phyloP scores from a whole-genome alignment of 2,329 filamentous ascomycete species.

The Emydomyces testavorans region DNA sequence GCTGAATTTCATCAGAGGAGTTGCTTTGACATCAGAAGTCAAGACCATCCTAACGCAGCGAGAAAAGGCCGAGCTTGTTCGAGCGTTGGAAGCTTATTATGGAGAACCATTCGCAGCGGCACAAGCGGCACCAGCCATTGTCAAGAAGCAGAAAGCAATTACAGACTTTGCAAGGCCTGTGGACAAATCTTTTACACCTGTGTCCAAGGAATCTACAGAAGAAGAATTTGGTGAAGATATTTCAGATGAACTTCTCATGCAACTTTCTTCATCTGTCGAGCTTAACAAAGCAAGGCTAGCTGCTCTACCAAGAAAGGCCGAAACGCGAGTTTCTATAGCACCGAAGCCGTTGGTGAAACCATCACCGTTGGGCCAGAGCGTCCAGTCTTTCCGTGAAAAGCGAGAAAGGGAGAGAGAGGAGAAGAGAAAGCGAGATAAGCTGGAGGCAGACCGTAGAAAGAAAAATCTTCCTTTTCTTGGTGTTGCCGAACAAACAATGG shows the following conservation, averaged over 20 bases:
- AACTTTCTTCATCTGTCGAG: conserved; percentile 34
- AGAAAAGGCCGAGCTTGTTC: conserved; percentile 71
- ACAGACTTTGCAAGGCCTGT: conserved; percentile 31
- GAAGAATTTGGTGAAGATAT: conserved; percentile 37
- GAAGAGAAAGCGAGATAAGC: conserved; percentile 59
- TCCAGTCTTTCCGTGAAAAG: conserved; percentile 56
- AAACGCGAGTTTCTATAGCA: conserved; percentile 13
- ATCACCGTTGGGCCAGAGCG: conserved; percentile 15
- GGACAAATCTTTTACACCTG: conserved; percentile 28
- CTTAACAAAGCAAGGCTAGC: conserved; percentile 28
- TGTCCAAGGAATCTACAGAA: conserved; percentile 23
- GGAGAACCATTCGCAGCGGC: conserved; percentile 36
- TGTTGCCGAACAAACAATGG: conserved; percentile 46
- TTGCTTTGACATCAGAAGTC: conserved; percentile 45
- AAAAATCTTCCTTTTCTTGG: conserved; percentile 41
- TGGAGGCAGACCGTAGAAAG: conserved; percentile 58
- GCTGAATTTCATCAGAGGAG: conserved; percentile 47
- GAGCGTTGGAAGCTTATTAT: conserved; percentile 46
- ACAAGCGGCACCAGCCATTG: conserved; percentile 25
- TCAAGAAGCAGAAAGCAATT: conserved; percentile 37
- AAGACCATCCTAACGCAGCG: conserved; percentile 69
- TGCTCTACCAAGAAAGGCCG: conserved; percentile 16
- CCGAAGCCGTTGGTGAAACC: conserved; percentile 19
- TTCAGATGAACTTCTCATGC: conserved; percentile 31
- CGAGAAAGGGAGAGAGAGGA: conserved; percentile 65